Evolutionary conservation across 2,329 filamentous ascomycete genomes (phyloP), one percentile per base, ranked within the genome.

Genomic region (Verticillium albo-atrum): DNA sequence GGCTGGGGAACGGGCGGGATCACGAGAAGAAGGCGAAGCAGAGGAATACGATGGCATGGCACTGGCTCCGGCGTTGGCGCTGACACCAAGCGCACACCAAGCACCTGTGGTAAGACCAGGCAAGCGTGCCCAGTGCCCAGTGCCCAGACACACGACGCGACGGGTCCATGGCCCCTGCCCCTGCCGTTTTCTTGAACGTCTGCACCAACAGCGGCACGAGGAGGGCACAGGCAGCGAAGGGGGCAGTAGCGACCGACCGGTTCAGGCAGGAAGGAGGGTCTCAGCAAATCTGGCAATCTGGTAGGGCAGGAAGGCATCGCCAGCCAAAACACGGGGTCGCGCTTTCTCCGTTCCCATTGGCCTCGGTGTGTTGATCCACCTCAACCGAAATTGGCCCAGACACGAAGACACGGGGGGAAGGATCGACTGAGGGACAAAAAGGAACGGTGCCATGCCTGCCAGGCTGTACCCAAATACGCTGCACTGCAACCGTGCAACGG

Each of bases 21-120:
- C 68, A 66, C 67, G 67, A 68, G 66, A 68, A 67, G 66, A 68
- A 23, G 42, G 42, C 42, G 42, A 50, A 50, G 42, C 42, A 50
- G 42, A 6, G n/a, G 42, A 50, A 50, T 50, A 50, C 42, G 42
- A 50, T 50, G 42, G n/a, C 17, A 50, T 50, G 35, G 30, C 35
- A 10, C 42, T 50, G 20, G n/a, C n/a, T n/a, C n/a, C n/a, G 35
- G 35, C 35, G 17, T 17, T 37, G 35, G 35, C n/a, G 35, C 35
- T 37, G 35, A n/a, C n/a, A n/a, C n/a, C n/a, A n/a, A n/a, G n/a
- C n/a, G n/a, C n/a, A 50, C 42, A 23, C 42, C 42, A 50, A 23
- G 42, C n/a, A 20, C 10, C 20, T 23, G n/a, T 23, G 20, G 42
- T 50, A 23, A 50, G 42, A 50, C 42, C 20, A 23, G 42, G 20